These are phyloP conservation scores for Leccinum fuscescens DNA, from an alignment of 1,284 basidiomycete species.

Conservation along the genomic window DNA sequence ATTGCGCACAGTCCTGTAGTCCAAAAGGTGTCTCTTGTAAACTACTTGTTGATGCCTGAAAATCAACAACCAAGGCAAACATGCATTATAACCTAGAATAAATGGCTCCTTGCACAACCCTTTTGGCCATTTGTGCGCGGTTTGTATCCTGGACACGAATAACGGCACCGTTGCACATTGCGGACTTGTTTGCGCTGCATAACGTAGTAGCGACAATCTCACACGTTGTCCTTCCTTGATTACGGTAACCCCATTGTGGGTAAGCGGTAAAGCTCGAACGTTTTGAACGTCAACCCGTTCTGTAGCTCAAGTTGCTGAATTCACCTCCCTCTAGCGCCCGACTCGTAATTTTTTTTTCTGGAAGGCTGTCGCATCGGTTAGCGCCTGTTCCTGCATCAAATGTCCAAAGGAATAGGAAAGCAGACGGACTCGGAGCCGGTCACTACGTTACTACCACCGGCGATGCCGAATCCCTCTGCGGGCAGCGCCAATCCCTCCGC, in stretches of 20 bases:
- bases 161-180: neutral
- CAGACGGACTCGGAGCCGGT: constrained; percentile 7
- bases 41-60: constrained; percentile 11
- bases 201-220: neutral
- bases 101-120: neutral
- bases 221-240: neutral
- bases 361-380: neutral
- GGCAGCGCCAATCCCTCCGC: constrained; percentile 72
- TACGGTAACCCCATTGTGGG: constrained; percentile 2
- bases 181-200: neutral
- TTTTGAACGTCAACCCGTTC: constrained; percentile 6
- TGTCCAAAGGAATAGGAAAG: constrained; percentile 34
- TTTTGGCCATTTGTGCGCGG: neutral
- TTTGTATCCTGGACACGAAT: neutral
- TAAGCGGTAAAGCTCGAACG: neutral
- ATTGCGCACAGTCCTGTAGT: neutral
- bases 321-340: neutral
- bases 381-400: constrained; percentile 1
- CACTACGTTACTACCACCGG: constrained; percentile 30
- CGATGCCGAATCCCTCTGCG: constrained; percentile 52
- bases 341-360: neutral
- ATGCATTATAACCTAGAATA: neutral
- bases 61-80: neutral
- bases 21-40: constrained; percentile 18
- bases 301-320: neutral